phyloP scores from a whole-genome alignment of 73 alveolate species.

The Paramecium octaurelia region DNA sequence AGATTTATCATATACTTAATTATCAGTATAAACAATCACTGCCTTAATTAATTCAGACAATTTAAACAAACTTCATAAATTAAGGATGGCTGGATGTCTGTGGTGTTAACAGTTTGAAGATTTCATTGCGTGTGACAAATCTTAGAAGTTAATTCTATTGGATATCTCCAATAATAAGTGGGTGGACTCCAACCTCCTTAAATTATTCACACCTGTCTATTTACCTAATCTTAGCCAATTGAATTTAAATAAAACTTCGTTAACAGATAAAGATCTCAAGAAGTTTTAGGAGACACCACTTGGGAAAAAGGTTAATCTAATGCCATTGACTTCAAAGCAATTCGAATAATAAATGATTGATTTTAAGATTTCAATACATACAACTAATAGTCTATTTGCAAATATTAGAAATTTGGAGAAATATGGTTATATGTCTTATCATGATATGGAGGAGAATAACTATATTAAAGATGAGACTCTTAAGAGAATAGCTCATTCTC shows the following conservation, averaged over 20 bases:
- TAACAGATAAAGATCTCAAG: neutral
- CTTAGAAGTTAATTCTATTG: neutral
- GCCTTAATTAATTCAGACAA: constrained; percentile 8
- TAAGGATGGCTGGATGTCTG: neutral
- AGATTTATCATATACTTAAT: neutral
- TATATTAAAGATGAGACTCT: constrained; percentile 1
- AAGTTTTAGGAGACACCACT: neutral
- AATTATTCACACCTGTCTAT: neutral
- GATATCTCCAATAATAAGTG: neutral
- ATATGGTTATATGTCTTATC: neutral
- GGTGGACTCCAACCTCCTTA: neutral
- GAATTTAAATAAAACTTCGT: neutral
- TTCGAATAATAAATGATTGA: neutral
- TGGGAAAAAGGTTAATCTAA: neutral
- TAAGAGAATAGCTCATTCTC: neutral
- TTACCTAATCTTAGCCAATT: neutral
- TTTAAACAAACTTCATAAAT: neutral
- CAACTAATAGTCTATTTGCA: neutral
- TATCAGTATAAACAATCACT: neutral
- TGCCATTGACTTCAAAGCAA: neutral
- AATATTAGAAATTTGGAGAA: neutral
- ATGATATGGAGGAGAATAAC: neutral
- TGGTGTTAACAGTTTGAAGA: neutral
- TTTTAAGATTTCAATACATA: neutral
- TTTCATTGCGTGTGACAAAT: neutral